Percentiles rank a stretch among this genome's conserved stretches.
Evolutionary conservation across 2,329 filamentous ascomycete genomes (phyloP).

Genomic region (Incumbomyces delicatus): DNA sequence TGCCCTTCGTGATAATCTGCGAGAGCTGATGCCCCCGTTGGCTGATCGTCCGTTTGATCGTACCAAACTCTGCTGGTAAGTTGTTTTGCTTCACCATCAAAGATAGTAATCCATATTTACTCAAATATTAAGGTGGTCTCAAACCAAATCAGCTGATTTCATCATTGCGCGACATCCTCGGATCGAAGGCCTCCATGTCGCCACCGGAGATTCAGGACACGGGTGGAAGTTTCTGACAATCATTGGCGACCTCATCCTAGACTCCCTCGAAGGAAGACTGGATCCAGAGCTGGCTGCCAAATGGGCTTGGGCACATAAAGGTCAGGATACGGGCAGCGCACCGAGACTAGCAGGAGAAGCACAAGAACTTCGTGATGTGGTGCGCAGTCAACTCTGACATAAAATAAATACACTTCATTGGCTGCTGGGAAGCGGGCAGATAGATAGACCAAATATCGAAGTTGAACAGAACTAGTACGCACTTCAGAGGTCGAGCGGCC

Average conservation of each 20-base stretch:
- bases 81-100: background rate
- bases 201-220: slow-evolving; percentile 40
- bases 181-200: slow-evolving; percentile 31
- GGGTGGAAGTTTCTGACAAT: slow-evolving; percentile 44
- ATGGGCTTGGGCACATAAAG: slow-evolving; percentile 29
- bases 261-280: slow-evolving; percentile 35
- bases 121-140: too few species aligned
- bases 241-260: slow-evolving; percentile 40
- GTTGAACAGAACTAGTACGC: too few species aligned
- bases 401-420: too few species aligned
- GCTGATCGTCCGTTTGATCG: slow-evolving; percentile 19
- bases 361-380: slow-evolving; percentile 8
- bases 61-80: slow-evolving; percentile 21
- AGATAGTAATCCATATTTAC: too few species aligned
- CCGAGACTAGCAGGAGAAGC: slow-evolving; percentile 10
- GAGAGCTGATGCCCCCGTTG: slow-evolving; percentile 19
- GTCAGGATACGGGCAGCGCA: background rate
- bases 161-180: too few species aligned
- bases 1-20: slow-evolving; percentile 16
- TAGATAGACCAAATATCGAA: too few species aligned
- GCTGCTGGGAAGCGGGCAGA: too few species aligned
- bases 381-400: slow-evolving; percentile 2
- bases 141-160: too few species aligned
- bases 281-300: slow-evolving; percentile 28
- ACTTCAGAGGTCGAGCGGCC: too few species aligned